A percentile compares a stretch with the other conserved stretches of the same genome.
These are phyloP conservation scores for Calophaca sinica DNA, from an alignment of 306 rosid genomes.

Conservation along the genomic window DNA sequence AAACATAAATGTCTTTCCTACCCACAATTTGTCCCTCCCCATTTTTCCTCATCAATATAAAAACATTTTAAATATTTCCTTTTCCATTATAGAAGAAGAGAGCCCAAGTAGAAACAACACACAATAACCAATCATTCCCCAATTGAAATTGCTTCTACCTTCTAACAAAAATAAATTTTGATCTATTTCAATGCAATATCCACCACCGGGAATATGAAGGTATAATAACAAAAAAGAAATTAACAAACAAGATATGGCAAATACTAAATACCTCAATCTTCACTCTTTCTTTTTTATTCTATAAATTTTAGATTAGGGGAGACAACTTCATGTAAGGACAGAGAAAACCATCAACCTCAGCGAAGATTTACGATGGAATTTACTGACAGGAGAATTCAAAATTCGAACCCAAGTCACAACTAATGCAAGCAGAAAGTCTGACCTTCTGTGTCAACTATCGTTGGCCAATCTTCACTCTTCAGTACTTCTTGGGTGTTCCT, in stretches of 20 bases:
- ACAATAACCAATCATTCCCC: slow-evolving; percentile 25
- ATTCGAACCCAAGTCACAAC: too few species aligned
- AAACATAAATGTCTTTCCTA: slow-evolving; percentile 22
- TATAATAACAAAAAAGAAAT: slow-evolving; percentile 32
- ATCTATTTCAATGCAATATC: slow-evolving; percentile 36
- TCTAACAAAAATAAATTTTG: slow-evolving; percentile 18
- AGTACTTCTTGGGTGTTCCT: slow-evolving; percentile 25
- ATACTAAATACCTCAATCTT: slow-evolving; percentile 33
- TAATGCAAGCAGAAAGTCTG: too few species aligned
- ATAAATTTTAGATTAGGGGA: too few species aligned
- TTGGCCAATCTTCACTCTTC: slow-evolving; percentile 24
- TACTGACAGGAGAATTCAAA: too few species aligned
- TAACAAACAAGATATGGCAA: neutral
- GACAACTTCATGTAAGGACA: too few species aligned
- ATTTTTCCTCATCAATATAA: slow-evolving; percentile 22
- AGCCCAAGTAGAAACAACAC: slow-evolving; percentile 19
- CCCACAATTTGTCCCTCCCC: slow-evolving; percentile 24
- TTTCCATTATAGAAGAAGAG: slow-evolving; percentile 21
- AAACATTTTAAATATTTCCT: neutral
- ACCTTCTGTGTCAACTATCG: too few species aligned
- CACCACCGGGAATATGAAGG: slow-evolving; percentile 4
- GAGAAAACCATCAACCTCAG: too few species aligned
- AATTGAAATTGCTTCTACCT: slow-evolving; percentile 21
- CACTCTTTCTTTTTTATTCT: neutral
- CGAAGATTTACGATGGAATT: too few species aligned